phyloP scores from a whole-genome alignment of 495 filamentous ascomycete species.

The Daldinia decipiens region DNA sequence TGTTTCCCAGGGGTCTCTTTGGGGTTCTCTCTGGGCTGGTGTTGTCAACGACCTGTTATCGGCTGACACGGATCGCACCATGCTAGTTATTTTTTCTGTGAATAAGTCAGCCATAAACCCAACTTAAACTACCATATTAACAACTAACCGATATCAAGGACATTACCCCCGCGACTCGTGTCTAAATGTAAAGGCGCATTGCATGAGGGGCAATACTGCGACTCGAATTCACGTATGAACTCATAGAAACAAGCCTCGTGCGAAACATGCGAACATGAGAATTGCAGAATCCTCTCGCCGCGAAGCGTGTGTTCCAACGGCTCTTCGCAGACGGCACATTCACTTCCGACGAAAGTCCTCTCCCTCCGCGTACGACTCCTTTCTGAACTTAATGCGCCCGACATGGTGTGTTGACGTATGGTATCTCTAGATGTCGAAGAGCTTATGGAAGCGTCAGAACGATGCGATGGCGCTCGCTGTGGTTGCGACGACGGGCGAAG shows the following conservation, averaged over 20 bases:
- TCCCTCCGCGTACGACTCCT: conserved; percentile 84
- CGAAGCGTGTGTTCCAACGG: conserved; percentile 95
- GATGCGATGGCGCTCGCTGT: conserved; percentile 56
- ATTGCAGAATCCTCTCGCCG: conserved; percentile 93
- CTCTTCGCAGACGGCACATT: conserved; percentile 97
- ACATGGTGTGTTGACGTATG: conserved; percentile 46
- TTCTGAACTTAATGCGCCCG: conserved; percentile 77
- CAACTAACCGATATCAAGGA: conserved; percentile 86
- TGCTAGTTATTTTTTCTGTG: conserved; percentile 92
- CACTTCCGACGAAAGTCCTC: conserved; percentile 92
- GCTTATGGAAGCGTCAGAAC: conserved; percentile 53
- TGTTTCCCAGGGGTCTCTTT: conserved; percentile 61
- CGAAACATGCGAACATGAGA: conserved; percentile 94
- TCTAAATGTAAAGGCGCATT: conserved; percentile 93
- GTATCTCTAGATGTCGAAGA: conserved; percentile 55
- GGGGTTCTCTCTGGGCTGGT: conserved; percentile 59
- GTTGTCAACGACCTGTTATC: conserved; percentile 67
- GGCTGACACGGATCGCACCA: conserved; percentile 85
- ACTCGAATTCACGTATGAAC: conserved; percentile 94
- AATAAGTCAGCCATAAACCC: conserved; percentile 29
- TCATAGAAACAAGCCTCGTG: conserved; percentile 99
- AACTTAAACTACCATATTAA: conserved; percentile 22
- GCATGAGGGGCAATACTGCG: conserved; percentile 94
- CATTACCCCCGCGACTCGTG: conserved; percentile 94
- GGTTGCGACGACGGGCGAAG: conserved; percentile 36